These are phyloP conservation scores for Phytophthora sojae DNA, from an alignment of 352 stramenopile species.

Conservation along the genomic window DNA sequence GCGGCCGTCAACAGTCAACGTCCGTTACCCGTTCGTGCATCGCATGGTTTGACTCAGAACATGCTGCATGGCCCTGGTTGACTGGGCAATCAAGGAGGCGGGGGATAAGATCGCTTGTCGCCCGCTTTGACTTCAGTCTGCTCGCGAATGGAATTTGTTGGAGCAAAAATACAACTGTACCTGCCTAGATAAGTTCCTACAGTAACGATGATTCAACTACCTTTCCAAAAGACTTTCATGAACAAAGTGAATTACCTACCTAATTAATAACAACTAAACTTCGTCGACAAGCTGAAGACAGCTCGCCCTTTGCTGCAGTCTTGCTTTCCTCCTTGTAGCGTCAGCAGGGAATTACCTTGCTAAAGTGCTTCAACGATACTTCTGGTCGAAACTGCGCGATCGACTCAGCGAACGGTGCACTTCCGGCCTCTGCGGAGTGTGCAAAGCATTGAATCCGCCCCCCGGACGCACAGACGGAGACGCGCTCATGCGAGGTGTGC, in stretches of 20 bases:
- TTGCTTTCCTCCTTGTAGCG: background rate
- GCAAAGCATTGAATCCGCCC: slow-evolving; percentile 17
- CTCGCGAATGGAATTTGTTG: no score
- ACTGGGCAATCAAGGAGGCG: background rate
- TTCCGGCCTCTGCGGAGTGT: slow-evolving; percentile 11
- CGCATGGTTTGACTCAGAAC: background rate
- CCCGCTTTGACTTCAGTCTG: no score
- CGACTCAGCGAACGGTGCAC: background rate
- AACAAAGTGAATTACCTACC: background rate
- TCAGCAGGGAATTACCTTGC: background rate
- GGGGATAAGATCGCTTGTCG: background rate
- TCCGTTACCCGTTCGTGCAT: background rate
- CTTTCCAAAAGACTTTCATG: background rate
- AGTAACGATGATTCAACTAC: no score
- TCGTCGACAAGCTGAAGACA: background rate
- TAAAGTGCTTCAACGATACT: background rate
- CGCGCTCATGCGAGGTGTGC: slow-evolving; percentile 20
- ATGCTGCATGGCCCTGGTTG: background rate
- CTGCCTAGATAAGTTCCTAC: no score
- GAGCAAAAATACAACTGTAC: no score
- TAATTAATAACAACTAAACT: background rate
- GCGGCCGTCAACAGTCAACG: background rate
- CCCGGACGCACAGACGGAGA: slow-evolving; percentile 19
- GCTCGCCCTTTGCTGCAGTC: background rate
- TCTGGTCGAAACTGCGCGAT: background rate